Evolutionary conservation across 2,329 filamentous ascomycete genomes (phyloP), one percentile per base, ranked within the genome.

Genomic region (Fusarium clavum): DNA sequence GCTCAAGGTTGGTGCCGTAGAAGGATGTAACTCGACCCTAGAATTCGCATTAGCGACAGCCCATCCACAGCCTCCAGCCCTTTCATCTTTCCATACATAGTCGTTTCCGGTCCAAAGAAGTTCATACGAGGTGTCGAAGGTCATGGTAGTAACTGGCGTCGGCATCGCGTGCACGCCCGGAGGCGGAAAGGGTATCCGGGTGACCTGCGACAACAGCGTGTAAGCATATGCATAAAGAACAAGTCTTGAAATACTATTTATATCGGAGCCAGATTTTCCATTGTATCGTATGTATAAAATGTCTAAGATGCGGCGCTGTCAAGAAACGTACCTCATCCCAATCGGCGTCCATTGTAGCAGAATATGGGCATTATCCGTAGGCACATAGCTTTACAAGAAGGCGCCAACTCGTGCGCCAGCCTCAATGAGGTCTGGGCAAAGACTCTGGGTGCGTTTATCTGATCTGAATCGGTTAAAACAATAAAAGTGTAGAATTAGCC

Each of bases 21-120:
- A 97, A 98, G 13, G 95, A 97, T 46, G 90, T 92, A 49, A 98
- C 89, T 71, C 94, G 90, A 67, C 96, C 96, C 93, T 97, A 59
- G 20, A 14, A 54, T 38, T 27, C 30, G 16, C 44, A 73, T 81
- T 56, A 81, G 73, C 71, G 41, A 54, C 4, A 16, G 29, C 12
- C 43, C 38, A 29, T 24, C n/a, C 30, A 30, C 27, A 38, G 14
- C 47, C 47, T 10, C 18, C 3, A 24, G 40, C 45, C 32, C 13
- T 30, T 41, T 11, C 20, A 9, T n/a, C 10, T 52, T 14, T 30
- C 75, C 88, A 84, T 85, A 96, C 93, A 85, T 91, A 93, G 83
- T 96, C 93, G 80, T 96, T 97, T 48, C 94, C 97, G 5, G 91
- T 90, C 96, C 97, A 99, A 56, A 99, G 82, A 38, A 99, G 86